Evolutionary conservation across 768 basidiomycete genomes (phyloP), one percentile per base, ranked within the genome.

Genomic region (Leccinum disarticulatum): DNA sequence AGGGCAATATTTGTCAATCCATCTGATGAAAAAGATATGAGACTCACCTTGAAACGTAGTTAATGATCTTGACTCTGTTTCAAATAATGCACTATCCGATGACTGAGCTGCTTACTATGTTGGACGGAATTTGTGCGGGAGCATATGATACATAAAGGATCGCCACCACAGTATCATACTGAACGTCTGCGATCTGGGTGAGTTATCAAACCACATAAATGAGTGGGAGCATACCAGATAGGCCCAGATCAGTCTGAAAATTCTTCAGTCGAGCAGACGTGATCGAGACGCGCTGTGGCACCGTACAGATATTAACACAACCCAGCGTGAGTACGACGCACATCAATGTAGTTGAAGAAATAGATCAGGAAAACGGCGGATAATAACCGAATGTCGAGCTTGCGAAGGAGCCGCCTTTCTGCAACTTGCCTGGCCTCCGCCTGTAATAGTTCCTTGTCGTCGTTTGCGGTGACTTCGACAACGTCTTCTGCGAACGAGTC

Each of bases 401-500:
- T 48, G 22, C 47, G 47, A 22, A 48, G 22, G 3, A 48, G 47
- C 11, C 14, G 47, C 14, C 14, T 22, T 27, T 48, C 47, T 14
- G 25, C 47, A 22, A 22, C 11, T 15, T 4, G 25, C 14, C 47
- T 11, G 22, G 25, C 47, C 19, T 48, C 62, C 5, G n/a, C 22
- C 6, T 36, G 52, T 22, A 59, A 19, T 7, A 49, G 6, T 25
- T 58, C 56, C 10, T 54, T 10, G 6, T 35, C 47, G 11, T 33
- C 13, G 13, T 22, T 54, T 14, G 47, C 47, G 13, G 17, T 30
- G 30, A 52, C 33, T 33, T 38, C 46, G 15, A 28, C 19, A 2
- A 22, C 25, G 47, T 60, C 50, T 5, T 61, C 56, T 2, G 58
- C 35, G 35, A 50, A 58, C 13, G 57, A 62, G 3, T 62, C 58